Evolutionary conservation across 2,329 filamentous ascomycete species (phyloP).

Genomic region (Aspergillaceae sp.): DNA sequence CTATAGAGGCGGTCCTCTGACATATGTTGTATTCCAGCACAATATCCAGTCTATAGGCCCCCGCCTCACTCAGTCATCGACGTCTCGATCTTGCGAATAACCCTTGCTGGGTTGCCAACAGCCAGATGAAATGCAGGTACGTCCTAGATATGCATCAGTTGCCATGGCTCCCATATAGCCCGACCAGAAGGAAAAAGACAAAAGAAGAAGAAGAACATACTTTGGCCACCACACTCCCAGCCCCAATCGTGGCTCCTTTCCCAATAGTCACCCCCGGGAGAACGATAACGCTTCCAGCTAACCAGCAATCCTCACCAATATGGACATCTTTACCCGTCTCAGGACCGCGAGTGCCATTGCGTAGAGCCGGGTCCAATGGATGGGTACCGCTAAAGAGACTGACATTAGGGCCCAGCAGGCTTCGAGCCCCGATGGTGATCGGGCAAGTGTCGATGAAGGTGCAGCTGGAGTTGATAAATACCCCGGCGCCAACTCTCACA

Average conservation of each 20-base stretch:
- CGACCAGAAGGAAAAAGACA: too few relatives aligned
- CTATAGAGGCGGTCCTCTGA: too few relatives aligned
- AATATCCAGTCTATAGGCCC: too few relatives aligned
- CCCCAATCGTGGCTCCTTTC: conserved; percentile 63
- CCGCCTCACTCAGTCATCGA: conserved; percentile 16
- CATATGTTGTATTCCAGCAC: too few relatives aligned
- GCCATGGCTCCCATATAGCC: neutral
- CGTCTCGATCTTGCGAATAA: conserved; percentile 33
- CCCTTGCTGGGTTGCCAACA: conserved; percentile 33
- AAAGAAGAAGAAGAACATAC: conserved; percentile 18
- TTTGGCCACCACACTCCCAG: conserved; percentile 76
- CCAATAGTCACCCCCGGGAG: conserved; percentile 73
- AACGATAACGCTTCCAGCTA: conserved; percentile 63
- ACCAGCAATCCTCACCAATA: conserved; percentile 74
- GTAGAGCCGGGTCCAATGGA: conserved; percentile 63
- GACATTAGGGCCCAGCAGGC: conserved; percentile 70
- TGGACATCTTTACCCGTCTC: conserved; percentile 65
- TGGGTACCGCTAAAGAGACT: conserved; percentile 67
- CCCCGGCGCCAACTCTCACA: conserved; percentile 58
- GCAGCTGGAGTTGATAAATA: conserved; percentile 68
- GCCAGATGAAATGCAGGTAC: conserved; percentile 35
- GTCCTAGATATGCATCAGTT: conserved; percentile 19
- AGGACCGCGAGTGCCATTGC: conserved; percentile 66
- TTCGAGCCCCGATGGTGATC: conserved; percentile 67
- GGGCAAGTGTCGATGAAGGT: conserved; percentile 68